Base-by-base conservation (phyloP, 2,329 filamentous ascomycete genomes). In the Purpureocillium takamizusanense region DNA sequence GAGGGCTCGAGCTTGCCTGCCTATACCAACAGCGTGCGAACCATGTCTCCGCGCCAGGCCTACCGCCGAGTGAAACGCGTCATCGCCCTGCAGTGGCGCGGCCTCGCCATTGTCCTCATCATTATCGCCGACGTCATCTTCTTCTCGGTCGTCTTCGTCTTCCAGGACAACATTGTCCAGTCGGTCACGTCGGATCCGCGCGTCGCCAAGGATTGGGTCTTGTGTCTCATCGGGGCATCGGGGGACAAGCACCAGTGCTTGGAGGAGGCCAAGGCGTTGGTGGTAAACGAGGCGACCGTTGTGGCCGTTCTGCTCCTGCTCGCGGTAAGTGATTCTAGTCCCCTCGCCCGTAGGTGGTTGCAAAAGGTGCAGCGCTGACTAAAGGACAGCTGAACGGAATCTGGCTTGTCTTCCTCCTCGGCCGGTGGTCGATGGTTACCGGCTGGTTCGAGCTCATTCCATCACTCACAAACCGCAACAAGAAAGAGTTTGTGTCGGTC, bases 41-140 rank as follows among this genome's bases (percentile, higher is more conserved):
- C 81, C 43, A 76, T 88, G 56, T 86, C 85, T 8, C 87, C 89
- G 10, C 78, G 85, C 38, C 88, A 94, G 53, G 86, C 94, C 2
- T 95, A 94, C 56, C 81, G 85, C 46, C 80, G 92, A 50, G 77
- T 98, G 29, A 80, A 81, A 46, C 83, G 88, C 48, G 88, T 97
- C 14, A 75, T 98, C 29, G 79, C 85, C 56, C 76, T 97, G 4
- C 92, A 98, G 61, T 98, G 92, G 92, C 78, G 90, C 50, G 90
- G 89, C 33, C 90, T 95, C 43, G 77, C 80, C 32, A 86, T 97
- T 43, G 88, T 95, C 12, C 69, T 94, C 37, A 83, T 95, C 56
- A 94, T 97, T 49, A 76, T 95, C 41, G 76, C 78, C 42, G 89
- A 97, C 56, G 87, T 97, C 45, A 80, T 95, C 52, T 95, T 95